A percentile compares a stretch with the other conserved stretches of the same genome.
These are phyloP conservation scores for Heliamphora pulchella DNA, from an alignment of 179 eudicot genomes.

Conservation along the genomic window DNA sequence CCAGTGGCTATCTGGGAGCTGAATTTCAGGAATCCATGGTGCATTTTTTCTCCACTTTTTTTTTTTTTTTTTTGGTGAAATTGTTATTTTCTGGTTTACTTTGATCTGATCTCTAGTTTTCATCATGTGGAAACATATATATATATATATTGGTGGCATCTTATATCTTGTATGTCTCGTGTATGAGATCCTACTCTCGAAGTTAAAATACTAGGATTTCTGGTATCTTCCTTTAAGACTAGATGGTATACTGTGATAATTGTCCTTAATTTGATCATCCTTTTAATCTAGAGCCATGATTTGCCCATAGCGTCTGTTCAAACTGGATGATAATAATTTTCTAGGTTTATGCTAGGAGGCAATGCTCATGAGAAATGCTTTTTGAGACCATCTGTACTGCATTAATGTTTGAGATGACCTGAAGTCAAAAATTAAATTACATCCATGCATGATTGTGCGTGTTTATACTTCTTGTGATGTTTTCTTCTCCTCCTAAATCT, in stretches of 20 bases:
- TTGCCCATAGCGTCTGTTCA: not conserved
- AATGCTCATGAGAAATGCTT: not conserved
- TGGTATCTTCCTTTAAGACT: not conserved
- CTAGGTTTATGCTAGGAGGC: not conserved
- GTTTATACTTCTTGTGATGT: conserved; percentile 3
- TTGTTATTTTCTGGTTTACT: not conserved
- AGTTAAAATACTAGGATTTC: not conserved
- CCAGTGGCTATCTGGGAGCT: conserved; percentile 86
- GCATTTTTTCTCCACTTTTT: conserved; percentile 14
- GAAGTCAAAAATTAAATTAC: not conserved
- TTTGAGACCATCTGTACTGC: not conserved
- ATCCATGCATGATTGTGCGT: not conserved
- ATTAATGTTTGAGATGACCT: not conserved
- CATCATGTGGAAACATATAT: not conserved
- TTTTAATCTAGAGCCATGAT: not conserved
- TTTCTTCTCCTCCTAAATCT: not conserved
- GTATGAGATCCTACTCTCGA: not conserved
- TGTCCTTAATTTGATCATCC: not conserved
- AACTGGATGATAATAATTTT: not conserved
- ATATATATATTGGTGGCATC: not conserved
- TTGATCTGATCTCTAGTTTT: not conserved
- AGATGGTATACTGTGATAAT: conserved; percentile 5
- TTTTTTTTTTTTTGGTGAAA: not conserved
- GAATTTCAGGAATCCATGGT: conserved; percentile 84
- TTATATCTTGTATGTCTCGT: not conserved